Conservation (phyloP, 139 green algal genomes). For the Coelastrella sp. region DNA sequence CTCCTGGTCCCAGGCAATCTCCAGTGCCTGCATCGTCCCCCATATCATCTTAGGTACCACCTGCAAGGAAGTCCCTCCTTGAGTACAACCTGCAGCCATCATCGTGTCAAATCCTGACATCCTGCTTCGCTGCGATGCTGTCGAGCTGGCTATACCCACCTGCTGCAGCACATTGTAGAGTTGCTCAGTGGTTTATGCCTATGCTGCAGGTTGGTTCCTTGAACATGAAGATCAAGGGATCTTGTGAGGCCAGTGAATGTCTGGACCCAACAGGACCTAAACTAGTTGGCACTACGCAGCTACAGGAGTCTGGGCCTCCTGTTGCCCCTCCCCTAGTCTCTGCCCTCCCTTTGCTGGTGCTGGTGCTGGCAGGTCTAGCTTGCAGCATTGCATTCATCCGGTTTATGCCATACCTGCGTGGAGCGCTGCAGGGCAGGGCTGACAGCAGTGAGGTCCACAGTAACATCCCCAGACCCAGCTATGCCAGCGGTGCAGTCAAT, state of each 20-base stretch:
- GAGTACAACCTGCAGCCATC: too few species aligned
- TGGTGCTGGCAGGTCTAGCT: conserved; percentile 38
- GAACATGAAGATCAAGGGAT: conserved; percentile 4
- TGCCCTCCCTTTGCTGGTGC: conserved; percentile 55
- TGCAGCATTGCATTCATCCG: conserved; percentile 7
- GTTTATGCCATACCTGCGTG: conserved; percentile 41
- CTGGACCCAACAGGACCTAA: not conserved
- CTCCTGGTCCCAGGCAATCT: too few species aligned
- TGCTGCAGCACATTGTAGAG: too few species aligned
- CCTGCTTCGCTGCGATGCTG: too few species aligned
- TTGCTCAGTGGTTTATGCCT: too few species aligned
- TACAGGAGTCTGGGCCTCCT: conserved; percentile 31
- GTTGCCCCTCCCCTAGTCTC: conserved; percentile 54
- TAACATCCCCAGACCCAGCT: not conserved
- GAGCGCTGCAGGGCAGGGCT: not conserved
- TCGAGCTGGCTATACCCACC: too few species aligned
- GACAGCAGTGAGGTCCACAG: not conserved
- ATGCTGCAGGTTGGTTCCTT: conserved; percentile 17
- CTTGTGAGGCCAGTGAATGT: conserved; percentile 40
- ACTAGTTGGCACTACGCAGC: conserved; percentile 6
- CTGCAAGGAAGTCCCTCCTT: too few species aligned
- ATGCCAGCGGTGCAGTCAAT: conserved; percentile 4
- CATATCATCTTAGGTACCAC: too few species aligned
- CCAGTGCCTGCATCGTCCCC: too few species aligned
- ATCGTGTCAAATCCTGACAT: too few species aligned